Conservation (phyloP, 2,329 filamentous ascomycete species). For the Trichocomaceae sp. region DNA sequence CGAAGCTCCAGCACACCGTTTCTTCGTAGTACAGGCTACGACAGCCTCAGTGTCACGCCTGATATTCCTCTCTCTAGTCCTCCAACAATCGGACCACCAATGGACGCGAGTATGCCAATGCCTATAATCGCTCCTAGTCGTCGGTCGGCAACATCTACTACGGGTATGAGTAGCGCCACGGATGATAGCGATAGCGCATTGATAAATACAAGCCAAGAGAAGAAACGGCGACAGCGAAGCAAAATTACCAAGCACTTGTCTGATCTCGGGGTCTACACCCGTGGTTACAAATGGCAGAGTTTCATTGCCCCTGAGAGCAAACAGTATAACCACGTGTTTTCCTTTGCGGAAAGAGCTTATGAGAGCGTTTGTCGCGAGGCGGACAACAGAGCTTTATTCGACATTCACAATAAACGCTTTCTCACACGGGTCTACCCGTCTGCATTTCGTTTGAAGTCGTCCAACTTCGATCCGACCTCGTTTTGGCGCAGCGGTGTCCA, state of each 20-base stretch:
- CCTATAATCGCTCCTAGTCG: slow-evolving; percentile 37
- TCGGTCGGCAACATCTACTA: slow-evolving; percentile 47
- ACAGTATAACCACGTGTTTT: slow-evolving; percentile 89
- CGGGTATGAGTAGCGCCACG: slow-evolving; percentile 53
- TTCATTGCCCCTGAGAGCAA: slow-evolving; percentile 74
- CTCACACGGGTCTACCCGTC: slow-evolving; percentile 93
- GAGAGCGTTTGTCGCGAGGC: slow-evolving; percentile 69
- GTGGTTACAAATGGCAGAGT: slow-evolving; percentile 73
- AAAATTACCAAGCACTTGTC: slow-evolving; percentile 82
- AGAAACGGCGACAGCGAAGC: slow-evolving; percentile 57
- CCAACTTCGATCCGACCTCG: slow-evolving; percentile 87
- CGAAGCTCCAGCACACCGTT: slow-evolving; percentile 75
- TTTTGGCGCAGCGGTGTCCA: slow-evolving; percentile 96
- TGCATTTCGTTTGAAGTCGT: slow-evolving; percentile 71
- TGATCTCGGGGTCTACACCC: slow-evolving; percentile 73
- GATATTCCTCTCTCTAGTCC: slow-evolving; percentile 48
- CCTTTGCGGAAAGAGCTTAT: slow-evolving; percentile 85
- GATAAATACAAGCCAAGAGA: slow-evolving; percentile 48
- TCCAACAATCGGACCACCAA: slow-evolving; percentile 46
- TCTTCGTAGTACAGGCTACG: slow-evolving; percentile 55
- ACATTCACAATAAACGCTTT: slow-evolving; percentile 84
- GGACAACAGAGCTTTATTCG: slow-evolving; percentile 69
- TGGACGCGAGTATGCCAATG: slow-evolving; percentile 37
- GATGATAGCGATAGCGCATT: slow-evolving; percentile 68
- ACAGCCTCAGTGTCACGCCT: slow-evolving; percentile 48